These are phyloP conservation scores for Jatropha curcas DNA, from an alignment of 345 rosid species.

Conservation along the genomic window DNA sequence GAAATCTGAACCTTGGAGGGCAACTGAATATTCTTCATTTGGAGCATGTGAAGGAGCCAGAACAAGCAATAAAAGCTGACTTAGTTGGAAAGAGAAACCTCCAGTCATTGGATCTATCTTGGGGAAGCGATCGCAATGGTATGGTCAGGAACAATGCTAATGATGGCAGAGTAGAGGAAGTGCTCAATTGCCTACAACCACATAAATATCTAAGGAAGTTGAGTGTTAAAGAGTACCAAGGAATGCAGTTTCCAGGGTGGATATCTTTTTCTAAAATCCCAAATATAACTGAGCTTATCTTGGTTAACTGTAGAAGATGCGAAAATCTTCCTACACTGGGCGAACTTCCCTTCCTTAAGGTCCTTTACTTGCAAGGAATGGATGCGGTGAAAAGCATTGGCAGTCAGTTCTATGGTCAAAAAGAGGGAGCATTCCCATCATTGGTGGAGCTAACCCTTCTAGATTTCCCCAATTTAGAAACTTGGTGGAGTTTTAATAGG, in stretches of 20 bases:
- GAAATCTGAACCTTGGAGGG: slow-evolving; percentile 22
- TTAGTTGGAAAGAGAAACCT: slow-evolving; percentile 9
- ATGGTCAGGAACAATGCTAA: background rate
- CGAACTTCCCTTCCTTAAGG: slow-evolving; percentile 26
- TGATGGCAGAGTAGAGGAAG: background rate
- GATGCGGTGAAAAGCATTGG: slow-evolving; percentile 21
- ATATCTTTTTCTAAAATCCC: slow-evolving; percentile 10
- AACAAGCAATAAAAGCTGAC: background rate
- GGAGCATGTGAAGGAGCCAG: slow-evolving; percentile 15
- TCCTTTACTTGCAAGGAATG: slow-evolving; percentile 21
- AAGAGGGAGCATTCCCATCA: slow-evolving; percentile 12
- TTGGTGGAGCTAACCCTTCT: slow-evolving; percentile 18
- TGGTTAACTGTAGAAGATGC: slow-evolving; percentile 18
- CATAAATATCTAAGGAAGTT: slow-evolving; percentile 19
- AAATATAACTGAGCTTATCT: slow-evolving; percentile 15
- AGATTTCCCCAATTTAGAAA: slow-evolving; percentile 18
- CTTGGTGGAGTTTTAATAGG: slow-evolving; percentile 24
- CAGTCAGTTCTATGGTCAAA: slow-evolving; percentile 25
- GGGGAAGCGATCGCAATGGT: slow-evolving; percentile 23
- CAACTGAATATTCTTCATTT: slow-evolving; percentile 12
- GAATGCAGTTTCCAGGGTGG: slow-evolving; percentile 27
- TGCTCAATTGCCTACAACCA: slow-evolving; percentile 21
- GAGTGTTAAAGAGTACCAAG: slow-evolving; percentile 16
- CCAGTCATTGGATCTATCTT: slow-evolving; percentile 9
- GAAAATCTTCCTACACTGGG: slow-evolving; percentile 27